These are phyloP conservation scores for Mortierella sp. DNA, from an alignment of 371 early-diverging fungal species.

Conservation along the genomic window DNA sequence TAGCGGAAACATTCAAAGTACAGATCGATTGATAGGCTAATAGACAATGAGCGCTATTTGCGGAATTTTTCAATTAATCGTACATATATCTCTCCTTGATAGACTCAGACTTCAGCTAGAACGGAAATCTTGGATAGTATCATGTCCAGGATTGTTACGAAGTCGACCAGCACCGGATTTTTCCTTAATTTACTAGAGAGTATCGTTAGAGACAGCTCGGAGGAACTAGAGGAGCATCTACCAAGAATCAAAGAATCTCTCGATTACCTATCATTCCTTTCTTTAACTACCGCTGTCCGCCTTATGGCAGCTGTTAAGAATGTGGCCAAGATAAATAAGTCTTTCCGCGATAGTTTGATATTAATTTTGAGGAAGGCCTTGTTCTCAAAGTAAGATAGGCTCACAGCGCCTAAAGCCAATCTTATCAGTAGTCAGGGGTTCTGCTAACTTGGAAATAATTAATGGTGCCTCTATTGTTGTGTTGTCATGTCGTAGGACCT, in stretches of 20 bases:
- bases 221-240: constrained; percentile 38
- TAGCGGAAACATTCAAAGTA: constrained; percentile 64
- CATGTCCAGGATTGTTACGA: constrained; percentile 69
- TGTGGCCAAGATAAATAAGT: constrained; percentile 59
- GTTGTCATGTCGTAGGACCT: constrained; percentile 50
- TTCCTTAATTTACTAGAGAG: constrained; percentile 65
- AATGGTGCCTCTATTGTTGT: background rate
- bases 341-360: constrained; percentile 70
- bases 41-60: background rate
- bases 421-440: no score
- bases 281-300: constrained; percentile 63
- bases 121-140: constrained; percentile 73
- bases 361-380: constrained; percentile 71
- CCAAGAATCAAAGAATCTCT: constrained; percentile 69
- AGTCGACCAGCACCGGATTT: constrained; percentile 61
- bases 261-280: constrained; percentile 69
- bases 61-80: background rate
- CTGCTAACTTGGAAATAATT: background rate
- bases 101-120: constrained; percentile 70
- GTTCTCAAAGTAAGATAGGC: constrained; percentile 66
- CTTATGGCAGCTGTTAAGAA: constrained; percentile 66
- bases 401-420: no score
- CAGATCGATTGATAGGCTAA: background rate
- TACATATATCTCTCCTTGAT: background rate
- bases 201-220: constrained; percentile 61